These are phyloP conservation scores for Macrophomina phaseolina DNA, from an alignment of 2,329 filamentous ascomycete genomes.

Conservation along the genomic window DNA sequence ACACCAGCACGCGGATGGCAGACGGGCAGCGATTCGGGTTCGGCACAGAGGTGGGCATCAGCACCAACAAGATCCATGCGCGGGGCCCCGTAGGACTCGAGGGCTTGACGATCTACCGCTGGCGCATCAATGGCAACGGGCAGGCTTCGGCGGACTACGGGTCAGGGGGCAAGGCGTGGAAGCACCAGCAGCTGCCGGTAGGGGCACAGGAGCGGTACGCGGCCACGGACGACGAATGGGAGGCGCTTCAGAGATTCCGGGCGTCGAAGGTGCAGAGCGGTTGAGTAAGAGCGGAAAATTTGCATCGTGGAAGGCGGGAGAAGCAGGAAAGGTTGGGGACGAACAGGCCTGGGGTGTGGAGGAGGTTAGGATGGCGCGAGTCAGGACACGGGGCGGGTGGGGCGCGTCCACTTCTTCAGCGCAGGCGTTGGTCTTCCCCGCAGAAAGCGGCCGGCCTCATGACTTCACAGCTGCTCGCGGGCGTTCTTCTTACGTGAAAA, in stretches of 20 bases:
- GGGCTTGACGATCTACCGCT: conserved; percentile 97
- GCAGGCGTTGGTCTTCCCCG: conserved; percentile 16
- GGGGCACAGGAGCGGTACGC: conserved; percentile 38
- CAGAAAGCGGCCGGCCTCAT: conserved; percentile 21
- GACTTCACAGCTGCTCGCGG: conserved; percentile 18
- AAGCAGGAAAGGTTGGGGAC: conserved; percentile 11
- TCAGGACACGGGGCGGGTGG: conserved; percentile 10
- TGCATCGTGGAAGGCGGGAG: conserved; percentile 10
- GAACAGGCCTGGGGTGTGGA: neutral
- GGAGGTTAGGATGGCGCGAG: conserved; percentile 2
- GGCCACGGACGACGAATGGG: conserved; percentile 33
- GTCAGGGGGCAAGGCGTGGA: conserved; percentile 60
- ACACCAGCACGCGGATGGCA: conserved; percentile 90
- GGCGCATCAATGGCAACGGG: conserved; percentile 82
- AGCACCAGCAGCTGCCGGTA: conserved; percentile 58
- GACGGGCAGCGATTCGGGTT: conserved; percentile 98
- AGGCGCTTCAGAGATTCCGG: conserved; percentile 39
- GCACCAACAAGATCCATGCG: conserved; percentile 97
- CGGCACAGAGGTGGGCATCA: conserved; percentile 97
- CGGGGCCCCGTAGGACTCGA: conserved; percentile 92
- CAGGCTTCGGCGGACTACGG: conserved; percentile 81
- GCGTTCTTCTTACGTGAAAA: conserved; percentile 24
- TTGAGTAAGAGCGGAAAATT: neutral
- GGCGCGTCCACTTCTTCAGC: conserved; percentile 18
- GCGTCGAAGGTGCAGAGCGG: conserved; percentile 29